Evolutionary conservation across 495 filamentous ascomycete species (phyloP).

Genomic region (Daldinia loculata): DNA sequence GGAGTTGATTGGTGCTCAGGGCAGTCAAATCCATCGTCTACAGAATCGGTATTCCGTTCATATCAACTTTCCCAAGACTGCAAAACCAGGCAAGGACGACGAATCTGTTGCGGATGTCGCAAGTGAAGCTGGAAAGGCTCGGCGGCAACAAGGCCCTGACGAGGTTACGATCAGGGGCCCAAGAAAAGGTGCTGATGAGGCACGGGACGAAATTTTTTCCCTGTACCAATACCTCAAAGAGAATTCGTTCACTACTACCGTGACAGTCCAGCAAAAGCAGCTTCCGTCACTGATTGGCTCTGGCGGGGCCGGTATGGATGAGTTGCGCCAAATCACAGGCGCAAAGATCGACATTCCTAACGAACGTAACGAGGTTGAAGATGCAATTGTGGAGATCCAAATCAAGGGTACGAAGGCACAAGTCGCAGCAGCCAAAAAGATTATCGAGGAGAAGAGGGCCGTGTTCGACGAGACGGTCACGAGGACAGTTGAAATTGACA

Average conservation of each 20-base stretch:
- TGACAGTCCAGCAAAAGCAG: slow-evolving; percentile 87
- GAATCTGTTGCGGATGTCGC: slow-evolving; percentile 71
- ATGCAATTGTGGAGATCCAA: slow-evolving; percentile 79
- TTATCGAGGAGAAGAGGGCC: slow-evolving; percentile 81
- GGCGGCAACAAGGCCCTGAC: slow-evolving; percentile 80
- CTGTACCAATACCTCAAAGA: slow-evolving; percentile 87
- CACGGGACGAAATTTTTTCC: slow-evolving; percentile 86
- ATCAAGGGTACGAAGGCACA: slow-evolving; percentile 90
- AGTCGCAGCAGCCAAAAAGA: slow-evolving; percentile 87
- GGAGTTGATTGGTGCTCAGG: slow-evolving; percentile 88
- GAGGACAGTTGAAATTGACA: slow-evolving; percentile 84
- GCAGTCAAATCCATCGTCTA: slow-evolving; percentile 89
- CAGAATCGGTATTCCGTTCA: slow-evolving; percentile 90
- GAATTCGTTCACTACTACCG: slow-evolving; percentile 76
- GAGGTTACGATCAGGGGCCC: slow-evolving; percentile 92
- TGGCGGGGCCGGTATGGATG: slow-evolving; percentile 88
- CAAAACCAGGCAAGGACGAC: slow-evolving; percentile 69
- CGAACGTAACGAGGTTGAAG: slow-evolving; percentile 62
- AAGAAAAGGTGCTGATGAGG: slow-evolving; percentile 87
- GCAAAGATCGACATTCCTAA: slow-evolving; percentile 91
- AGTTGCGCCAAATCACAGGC: slow-evolving; percentile 80
- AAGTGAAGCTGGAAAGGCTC: slow-evolving; percentile 74
- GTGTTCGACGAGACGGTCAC: slow-evolving; percentile 87
- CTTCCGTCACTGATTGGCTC: slow-evolving; percentile 89
- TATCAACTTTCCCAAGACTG: slow-evolving; percentile 88